Evolutionary conservation across 1,284 basidiomycete genomes (phyloP).

Genomic region (Pyrrhoderma noxium): DNA sequence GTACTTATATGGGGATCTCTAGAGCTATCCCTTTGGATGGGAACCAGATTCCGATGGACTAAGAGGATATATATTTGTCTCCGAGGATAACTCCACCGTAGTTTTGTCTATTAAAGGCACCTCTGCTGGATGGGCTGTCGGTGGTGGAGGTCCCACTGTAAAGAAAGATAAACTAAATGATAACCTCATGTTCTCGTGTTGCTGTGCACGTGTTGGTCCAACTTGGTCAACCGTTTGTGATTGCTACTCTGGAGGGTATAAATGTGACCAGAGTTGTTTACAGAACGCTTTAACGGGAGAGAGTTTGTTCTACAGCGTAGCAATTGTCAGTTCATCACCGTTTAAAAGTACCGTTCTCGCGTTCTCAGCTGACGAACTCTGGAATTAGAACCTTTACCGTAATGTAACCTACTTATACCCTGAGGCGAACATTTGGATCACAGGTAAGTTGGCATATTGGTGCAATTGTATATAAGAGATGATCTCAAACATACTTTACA

Average conservation of each 20-base stretch:
- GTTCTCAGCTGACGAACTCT: constrained; percentile 67
- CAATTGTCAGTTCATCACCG: constrained; percentile 38
- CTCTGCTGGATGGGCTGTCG: constrained; percentile 39
- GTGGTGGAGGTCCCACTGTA: constrained; percentile 41
- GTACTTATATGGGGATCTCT: constrained; percentile 29
- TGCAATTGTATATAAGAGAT: not conserved
- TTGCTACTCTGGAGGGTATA: constrained; percentile 62
- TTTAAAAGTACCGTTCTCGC: not conserved
- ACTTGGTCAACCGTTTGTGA: constrained; percentile 84
- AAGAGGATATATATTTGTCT: constrained; percentile 48
- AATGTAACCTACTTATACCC: constrained; percentile 91
- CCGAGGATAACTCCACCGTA: constrained; percentile 43
- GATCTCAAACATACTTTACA: not conserved
- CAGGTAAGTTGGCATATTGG: constrained; percentile 28
- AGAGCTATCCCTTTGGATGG: constrained; percentile 89
- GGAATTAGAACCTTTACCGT: constrained; percentile 74
- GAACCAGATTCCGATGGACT: constrained; percentile 77
- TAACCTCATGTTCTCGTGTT: constrained; percentile 86
- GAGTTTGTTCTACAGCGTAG: constrained; percentile 72
- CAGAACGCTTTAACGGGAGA: constrained; percentile 69
- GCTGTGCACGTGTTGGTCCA: constrained; percentile 80
- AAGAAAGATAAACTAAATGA: constrained; percentile 80
- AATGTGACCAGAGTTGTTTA: constrained; percentile 70
- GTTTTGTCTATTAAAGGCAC: constrained; percentile 62
- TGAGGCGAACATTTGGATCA: constrained; percentile 86